These are phyloP conservation scores for Pyrenula aspistea DNA, from an alignment of 495 filamentous ascomycete genomes.

Conservation along the genomic window DNA sequence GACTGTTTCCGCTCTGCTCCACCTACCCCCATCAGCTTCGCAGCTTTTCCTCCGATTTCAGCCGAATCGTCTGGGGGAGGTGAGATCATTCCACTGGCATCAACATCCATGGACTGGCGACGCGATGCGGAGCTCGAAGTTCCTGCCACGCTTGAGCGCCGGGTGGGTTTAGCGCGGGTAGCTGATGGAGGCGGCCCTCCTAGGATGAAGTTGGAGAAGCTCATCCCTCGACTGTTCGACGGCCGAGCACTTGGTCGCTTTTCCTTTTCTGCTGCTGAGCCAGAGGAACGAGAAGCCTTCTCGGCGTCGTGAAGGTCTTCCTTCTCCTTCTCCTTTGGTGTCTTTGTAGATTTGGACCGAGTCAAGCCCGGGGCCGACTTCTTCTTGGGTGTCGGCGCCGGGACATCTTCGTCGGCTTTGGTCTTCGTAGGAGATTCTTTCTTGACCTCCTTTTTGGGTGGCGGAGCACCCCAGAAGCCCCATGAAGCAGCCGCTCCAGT, in stretches of 20 bases:
- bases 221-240: constrained; percentile 31
- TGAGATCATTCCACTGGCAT: constrained; percentile 34
- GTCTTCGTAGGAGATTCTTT: constrained; percentile 21
- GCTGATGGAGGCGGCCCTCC: constrained; percentile 32
- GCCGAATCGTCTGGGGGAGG: constrained; percentile 39
- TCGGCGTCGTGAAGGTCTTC: constrained; percentile 33
- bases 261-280: constrained; percentile 42
- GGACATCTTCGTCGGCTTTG: constrained; percentile 14
- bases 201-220: constrained; percentile 41
- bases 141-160: constrained; percentile 24
- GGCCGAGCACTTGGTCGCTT: constrained; percentile 21
- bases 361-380: constrained; percentile 20
- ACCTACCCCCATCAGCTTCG: constrained; percentile 45
- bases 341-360: constrained; percentile 38
- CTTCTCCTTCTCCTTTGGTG: constrained; percentile 34
- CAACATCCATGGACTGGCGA: constrained; percentile 36
- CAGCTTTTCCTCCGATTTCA: constrained; percentile 41
- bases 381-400: constrained; percentile 11
- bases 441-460: constrained; percentile 32
- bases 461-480: constrained; percentile 46
- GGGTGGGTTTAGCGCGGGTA: constrained; percentile 29
- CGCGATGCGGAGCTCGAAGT: constrained; percentile 29
- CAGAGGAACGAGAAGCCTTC: constrained; percentile 27
- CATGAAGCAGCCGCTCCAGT: constrained; percentile 34
- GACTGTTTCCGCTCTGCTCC: constrained; percentile 21